A percentile compares a stretch with the other conserved stretches of the same genome.
These are phyloP conservation scores for Biscogniauxia marginata DNA, from an alignment of 2,329 filamentous ascomycete genomes.

Conservation along the genomic window DNA sequence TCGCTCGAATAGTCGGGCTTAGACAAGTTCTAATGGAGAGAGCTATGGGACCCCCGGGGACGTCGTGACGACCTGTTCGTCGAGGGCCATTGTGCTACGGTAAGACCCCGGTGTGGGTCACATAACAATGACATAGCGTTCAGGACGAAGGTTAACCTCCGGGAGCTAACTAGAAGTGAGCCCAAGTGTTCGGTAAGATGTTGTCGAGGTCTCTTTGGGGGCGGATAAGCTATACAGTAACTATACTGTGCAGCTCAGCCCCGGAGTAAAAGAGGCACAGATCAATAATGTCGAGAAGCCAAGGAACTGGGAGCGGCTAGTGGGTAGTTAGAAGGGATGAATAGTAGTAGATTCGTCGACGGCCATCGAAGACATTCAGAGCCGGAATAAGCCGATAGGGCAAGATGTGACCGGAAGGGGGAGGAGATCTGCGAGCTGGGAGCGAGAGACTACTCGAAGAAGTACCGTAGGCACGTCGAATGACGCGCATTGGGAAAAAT, in stretches of 20 bases:
- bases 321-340: constrained; percentile 1
- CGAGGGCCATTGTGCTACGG: constrained; percentile 4
- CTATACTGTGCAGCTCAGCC: constrained; percentile 14
- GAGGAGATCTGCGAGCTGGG: constrained; percentile 20
- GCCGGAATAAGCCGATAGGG: constrained; percentile 23
- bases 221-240: constrained; percentile 9
- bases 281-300: constrained; percentile 7
- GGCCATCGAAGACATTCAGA: constrained; percentile 10
- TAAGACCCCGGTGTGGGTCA: constrained; percentile 13
- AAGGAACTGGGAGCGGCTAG: constrained; percentile 11
- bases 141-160: constrained; percentile 13
- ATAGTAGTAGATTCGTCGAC: constrained; percentile 11
- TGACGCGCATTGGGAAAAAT: constrained; percentile 14
- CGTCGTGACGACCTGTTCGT: constrained; percentile 20
- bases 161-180: constrained; percentile 3
- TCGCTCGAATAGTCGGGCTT: no score
- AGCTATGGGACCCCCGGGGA: background rate
- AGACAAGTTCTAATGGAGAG: background rate
- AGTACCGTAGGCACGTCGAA: constrained; percentile 6
- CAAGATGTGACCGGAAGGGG: constrained; percentile 13
- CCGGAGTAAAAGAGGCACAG: constrained; percentile 10
- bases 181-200: constrained; percentile 17
- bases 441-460: constrained; percentile 9
- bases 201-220: constrained; percentile 1
- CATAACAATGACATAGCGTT: constrained; percentile 12